Conservation (phyloP, 306 rosid genomes). For the Glycine soja region DNA sequence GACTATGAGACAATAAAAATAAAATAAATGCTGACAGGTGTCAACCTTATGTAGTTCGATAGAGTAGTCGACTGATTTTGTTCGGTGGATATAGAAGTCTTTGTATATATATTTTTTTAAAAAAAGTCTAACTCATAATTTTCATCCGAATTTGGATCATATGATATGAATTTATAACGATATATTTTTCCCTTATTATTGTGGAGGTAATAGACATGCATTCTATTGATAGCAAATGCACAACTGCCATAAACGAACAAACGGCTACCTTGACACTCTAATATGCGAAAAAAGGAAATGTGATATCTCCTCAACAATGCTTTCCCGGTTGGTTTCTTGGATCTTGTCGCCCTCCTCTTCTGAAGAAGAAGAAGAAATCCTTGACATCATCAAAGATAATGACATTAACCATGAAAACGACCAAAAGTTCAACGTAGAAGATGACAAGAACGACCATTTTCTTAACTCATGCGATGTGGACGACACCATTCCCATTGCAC, state of each 20-base stretch:
- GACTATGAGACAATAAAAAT: too few species aligned
- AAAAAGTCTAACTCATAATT: background rate
- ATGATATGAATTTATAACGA: background rate
- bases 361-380: constrained; percentile 36
- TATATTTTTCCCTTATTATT: background rate
- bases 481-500: constrained; percentile 41
- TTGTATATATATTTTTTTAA: too few species aligned
- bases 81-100: too few species aligned
- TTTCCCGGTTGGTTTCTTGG: constrained; percentile 57
- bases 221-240: constrained; percentile 50
- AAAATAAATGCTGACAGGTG: too few species aligned
- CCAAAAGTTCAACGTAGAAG: constrained; percentile 10
- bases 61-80: too few species aligned
- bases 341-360: constrained; percentile 45
- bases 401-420: constrained; percentile 39
- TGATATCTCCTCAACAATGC: constrained; percentile 46
- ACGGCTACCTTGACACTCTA: constrained; percentile 30
- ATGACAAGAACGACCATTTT: constrained; percentile 33
- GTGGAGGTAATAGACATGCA: background rate
- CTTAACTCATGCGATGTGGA: constrained; percentile 33
- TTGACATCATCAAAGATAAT: background rate
- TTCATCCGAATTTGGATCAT: background rate
- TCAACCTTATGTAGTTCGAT: too few species aligned
- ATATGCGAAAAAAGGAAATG: constrained; percentile 1
- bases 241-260: constrained; percentile 36